Evolutionary conservation across 768 basidiomycete genomes (phyloP).

Genomic region (Lyophyllum shimeji): DNA sequence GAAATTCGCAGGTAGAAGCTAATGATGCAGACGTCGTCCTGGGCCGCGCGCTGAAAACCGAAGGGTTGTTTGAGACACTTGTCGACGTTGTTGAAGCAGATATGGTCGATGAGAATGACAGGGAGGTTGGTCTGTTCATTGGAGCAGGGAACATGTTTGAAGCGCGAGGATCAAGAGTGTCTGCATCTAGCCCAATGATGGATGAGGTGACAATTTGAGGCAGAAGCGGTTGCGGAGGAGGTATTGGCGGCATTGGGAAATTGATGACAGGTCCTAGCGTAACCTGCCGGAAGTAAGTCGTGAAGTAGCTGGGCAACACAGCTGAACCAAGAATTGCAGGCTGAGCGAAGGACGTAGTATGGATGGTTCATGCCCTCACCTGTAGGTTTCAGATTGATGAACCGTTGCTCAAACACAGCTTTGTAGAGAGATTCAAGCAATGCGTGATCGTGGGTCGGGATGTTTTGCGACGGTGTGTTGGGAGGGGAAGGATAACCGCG

Average conservation of each 20-base stretch:
- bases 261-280: slow-evolving; percentile 57
- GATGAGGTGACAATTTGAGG: slow-evolving; percentile 42
- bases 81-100: slow-evolving; percentile 39
- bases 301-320: slow-evolving; percentile 67
- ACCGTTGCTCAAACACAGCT: slow-evolving; percentile 68
- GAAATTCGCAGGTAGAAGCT: slow-evolving; percentile 25
- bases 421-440: slow-evolving; percentile 65
- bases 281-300: slow-evolving; percentile 69
- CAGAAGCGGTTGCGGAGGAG: slow-evolving; percentile 58
- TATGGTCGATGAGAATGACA: slow-evolving; percentile 53
- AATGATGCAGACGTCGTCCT: slow-evolving; percentile 34
- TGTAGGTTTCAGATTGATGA: slow-evolving; percentile 70
- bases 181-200: slow-evolving; percentile 33
- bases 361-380: slow-evolving; percentile 36
- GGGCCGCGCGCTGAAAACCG: slow-evolving; percentile 22
- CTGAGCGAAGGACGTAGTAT: neutral
- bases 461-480: slow-evolving; percentile 27
- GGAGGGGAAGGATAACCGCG: slow-evolving; percentile 35
- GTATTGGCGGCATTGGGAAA: slow-evolving; percentile 70
- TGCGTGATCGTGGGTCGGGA: slow-evolving; percentile 62
- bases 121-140: slow-evolving; percentile 40
- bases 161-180: slow-evolving; percentile 32
- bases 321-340: slow-evolving; percentile 34
- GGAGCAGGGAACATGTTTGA: slow-evolving; percentile 36
- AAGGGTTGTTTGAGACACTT: slow-evolving; percentile 23